A percentile compares a stretch with the other conserved stretches of the same genome.
Evolutionary conservation across 495 filamentous ascomycete species (phyloP).

Genomic region (Xylaria intraflava): DNA sequence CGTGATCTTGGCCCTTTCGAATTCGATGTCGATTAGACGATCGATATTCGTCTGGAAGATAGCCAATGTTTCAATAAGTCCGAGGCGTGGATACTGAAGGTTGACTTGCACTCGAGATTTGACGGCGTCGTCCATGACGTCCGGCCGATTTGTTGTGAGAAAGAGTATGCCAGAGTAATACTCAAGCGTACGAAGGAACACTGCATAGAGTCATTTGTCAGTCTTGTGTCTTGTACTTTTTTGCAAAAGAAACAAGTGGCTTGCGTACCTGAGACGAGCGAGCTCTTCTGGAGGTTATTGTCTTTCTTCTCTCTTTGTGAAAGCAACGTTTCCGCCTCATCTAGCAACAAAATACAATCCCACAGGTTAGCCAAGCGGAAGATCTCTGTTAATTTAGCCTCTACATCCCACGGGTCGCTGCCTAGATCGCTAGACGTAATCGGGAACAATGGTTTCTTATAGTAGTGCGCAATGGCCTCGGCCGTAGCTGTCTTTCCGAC

Average conservation of each 20-base stretch:
- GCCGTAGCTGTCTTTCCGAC: constrained; percentile 58
- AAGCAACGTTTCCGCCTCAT: constrained; percentile 49
- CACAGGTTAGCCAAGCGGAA: constrained; percentile 48
- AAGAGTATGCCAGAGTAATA: constrained; percentile 56
- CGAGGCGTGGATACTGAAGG: constrained; percentile 19
- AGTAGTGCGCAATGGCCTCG: constrained; percentile 43
- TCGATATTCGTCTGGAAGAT: constrained; percentile 25
- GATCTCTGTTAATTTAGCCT: constrained; percentile 38
- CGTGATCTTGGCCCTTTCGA: constrained; percentile 12
- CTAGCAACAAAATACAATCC: constrained; percentile 50
- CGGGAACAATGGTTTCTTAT: constrained; percentile 44
- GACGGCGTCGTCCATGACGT: constrained; percentile 45
- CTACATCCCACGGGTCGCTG: constrained; percentile 31
- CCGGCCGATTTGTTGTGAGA: constrained; percentile 52
- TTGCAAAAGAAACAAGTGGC: not conserved
- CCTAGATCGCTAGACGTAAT: constrained; percentile 54
- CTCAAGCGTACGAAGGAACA: constrained; percentile 50
- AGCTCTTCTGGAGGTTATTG: constrained; percentile 24
- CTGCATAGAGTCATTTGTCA: not conserved
- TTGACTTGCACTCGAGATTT: constrained; percentile 18
- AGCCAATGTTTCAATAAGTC: constrained; percentile 20
- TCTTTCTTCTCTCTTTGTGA: constrained; percentile 37
- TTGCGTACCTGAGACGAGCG: constrained; percentile 9
- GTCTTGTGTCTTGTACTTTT: not conserved
- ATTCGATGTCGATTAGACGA: constrained; percentile 21